A percentile compares a stretch with the other conserved stretches of the same genome.
Conservation (phyloP, 202 grass and related monocot species). For the Brachypodium distachyon region DNA sequence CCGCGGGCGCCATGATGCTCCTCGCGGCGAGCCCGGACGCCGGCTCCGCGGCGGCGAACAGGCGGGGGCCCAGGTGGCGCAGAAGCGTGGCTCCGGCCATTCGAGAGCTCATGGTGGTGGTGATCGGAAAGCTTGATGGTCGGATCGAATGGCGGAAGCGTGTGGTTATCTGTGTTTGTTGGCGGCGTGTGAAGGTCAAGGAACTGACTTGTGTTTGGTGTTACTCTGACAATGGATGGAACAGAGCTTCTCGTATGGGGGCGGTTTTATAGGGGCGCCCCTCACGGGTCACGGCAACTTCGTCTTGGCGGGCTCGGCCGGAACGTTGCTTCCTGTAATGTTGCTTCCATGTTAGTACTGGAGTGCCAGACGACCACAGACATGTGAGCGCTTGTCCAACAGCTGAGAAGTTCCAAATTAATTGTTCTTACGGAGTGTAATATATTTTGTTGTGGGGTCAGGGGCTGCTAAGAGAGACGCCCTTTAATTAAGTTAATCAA, state of each 20-base stretch:
- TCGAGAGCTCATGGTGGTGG: slow-evolving; percentile 47
- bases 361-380: too few species aligned
- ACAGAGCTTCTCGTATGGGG: background rate
- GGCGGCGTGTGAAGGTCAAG: background rate
- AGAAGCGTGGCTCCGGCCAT: slow-evolving; percentile 36
- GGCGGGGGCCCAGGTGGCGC: slow-evolving; percentile 39
- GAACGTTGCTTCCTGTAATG: slow-evolving; percentile 2
- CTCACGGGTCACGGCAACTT: background rate
- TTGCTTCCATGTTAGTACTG: background rate
- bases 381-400: background rate
- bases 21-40: slow-evolving; percentile 8
- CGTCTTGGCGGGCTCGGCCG: background rate
- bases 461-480: background rate
- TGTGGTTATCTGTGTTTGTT: too few species aligned
- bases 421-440: too few species aligned
- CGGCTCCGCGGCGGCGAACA: slow-evolving; percentile 30
- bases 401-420: background rate
- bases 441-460: too few species aligned
- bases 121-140: background rate
- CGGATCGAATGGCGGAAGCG: too few species aligned
- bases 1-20: background rate
- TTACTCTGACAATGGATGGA: background rate
- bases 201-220: background rate
- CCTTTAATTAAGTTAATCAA: too few species aligned
- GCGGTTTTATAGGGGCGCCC: background rate